These are phyloP conservation scores for Salix dunnii DNA, from an alignment of 345 rosid species.

Conservation along the genomic window DNA sequence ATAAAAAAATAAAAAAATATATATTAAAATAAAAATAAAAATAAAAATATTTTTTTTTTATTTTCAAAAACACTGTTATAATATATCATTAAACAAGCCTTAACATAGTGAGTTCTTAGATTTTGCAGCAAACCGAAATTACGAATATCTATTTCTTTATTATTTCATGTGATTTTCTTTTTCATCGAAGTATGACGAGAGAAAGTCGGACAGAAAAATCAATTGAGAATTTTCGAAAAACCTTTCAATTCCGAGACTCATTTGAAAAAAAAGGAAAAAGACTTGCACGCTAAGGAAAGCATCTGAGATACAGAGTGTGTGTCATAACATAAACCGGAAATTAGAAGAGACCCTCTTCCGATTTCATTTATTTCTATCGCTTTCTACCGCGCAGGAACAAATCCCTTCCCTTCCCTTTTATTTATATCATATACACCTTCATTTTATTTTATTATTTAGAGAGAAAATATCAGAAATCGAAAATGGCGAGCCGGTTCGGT, in stretches of 20 bases:
- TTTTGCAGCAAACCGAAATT: no score
- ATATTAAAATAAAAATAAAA: no score
- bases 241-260: neutral
- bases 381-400: neutral
- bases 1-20: no score
- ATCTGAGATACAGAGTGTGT: neutral
- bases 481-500: slow-evolving; percentile 62
- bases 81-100: no score
- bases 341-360: neutral
- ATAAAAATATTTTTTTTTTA: no score
- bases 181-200: neutral
- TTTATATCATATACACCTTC: neutral
- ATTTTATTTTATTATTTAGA: no score
- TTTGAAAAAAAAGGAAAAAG: neutral
- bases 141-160: no score
- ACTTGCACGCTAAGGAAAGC: neutral
- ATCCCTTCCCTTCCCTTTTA: neutral
- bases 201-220: neutral
- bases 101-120: no score
- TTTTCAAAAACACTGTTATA: no score
- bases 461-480: neutral
- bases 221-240: neutral
- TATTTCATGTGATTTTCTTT: neutral
- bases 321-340: neutral
- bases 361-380: neutral